Percentiles rank a stretch among this genome's conserved stretches.
These are phyloP conservation scores for Monotropa hypopitys DNA, from an alignment of 179 eudicot species.

Conservation along the genomic window DNA sequence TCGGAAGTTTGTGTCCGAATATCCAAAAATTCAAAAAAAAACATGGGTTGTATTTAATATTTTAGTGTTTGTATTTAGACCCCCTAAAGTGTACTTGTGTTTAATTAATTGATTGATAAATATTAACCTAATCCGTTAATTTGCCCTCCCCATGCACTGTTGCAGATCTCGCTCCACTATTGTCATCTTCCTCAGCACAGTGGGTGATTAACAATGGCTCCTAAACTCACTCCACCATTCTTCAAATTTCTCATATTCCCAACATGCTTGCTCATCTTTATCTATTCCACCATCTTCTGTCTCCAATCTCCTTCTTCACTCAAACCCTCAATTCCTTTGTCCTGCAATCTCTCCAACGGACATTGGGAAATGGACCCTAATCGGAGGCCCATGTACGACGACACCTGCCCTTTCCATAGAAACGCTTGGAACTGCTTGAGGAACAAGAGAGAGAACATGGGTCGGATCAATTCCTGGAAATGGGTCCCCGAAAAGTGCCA, in stretches of 20 bases:
- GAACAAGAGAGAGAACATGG: slow-evolving; percentile 56
- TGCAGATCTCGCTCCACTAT: not conserved
- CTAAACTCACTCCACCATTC: slow-evolving; percentile 26
- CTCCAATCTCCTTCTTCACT: slow-evolving; percentile 16
- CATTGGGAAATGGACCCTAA: slow-evolving; percentile 51
- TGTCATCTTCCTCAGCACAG: not conserved
- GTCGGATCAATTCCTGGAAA: slow-evolving; percentile 61
- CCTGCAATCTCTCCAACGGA: slow-evolving; percentile 61
- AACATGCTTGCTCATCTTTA: slow-evolving; percentile 26
- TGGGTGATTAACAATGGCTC: slow-evolving; percentile 21
- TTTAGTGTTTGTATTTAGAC: too few species aligned
- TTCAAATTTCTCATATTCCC: slow-evolving; percentile 37
- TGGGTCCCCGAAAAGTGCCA: slow-evolving; percentile 65
- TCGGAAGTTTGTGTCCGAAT: too few species aligned
- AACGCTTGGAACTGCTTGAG: slow-evolving; percentile 76
- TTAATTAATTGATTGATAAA: too few species aligned
- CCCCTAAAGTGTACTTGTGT: too few species aligned
- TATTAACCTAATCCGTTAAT: too few species aligned
- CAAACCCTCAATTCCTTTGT: slow-evolving; percentile 11
- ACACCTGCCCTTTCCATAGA: slow-evolving; percentile 75
- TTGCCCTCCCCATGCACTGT: not conserved
- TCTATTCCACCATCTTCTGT: slow-evolving; percentile 40
- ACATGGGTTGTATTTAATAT: too few species aligned
- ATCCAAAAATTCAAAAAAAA: too few species aligned
- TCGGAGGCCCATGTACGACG: slow-evolving; percentile 49